phyloP scores from a whole-genome alignment of 2,329 filamentous ascomycete genomes.

The Colletotrichum liriopes region DNA sequence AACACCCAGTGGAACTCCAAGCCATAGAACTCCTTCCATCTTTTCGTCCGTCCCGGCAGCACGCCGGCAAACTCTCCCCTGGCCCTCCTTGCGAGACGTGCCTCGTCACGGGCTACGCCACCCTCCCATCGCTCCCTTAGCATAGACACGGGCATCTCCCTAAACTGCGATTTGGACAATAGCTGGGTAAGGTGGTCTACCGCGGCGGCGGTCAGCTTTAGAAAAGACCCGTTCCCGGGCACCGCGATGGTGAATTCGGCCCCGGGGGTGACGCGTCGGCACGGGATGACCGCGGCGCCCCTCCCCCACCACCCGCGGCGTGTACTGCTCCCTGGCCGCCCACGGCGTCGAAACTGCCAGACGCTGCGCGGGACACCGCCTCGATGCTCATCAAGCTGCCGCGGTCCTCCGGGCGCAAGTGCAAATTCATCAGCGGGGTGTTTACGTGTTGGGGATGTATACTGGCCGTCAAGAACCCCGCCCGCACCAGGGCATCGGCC shows the following conservation, averaged over 20 bases:
- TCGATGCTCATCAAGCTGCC: conserved; percentile 74
- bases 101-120: conserved; percentile 66
- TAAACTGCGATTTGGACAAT: conserved; percentile 71
- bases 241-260: conserved; percentile 71
- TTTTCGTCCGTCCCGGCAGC: conserved; percentile 73
- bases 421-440: conserved; percentile 55
- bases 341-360: conserved; percentile 78
- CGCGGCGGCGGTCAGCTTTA: conserved; percentile 75
- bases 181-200: conserved; percentile 74
- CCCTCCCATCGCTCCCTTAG: conserved; percentile 81
- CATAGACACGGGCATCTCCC: conserved; percentile 74
- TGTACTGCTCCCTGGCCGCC: conserved; percentile 78
- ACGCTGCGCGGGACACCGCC: conserved; percentile 75
- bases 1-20: conserved; percentile 80
- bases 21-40: conserved; percentile 81
- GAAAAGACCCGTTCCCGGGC: conserved; percentile 76
- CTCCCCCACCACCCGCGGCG: conserved; percentile 72
- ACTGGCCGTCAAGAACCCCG: conserved; percentile 76
- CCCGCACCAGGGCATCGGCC: conserved; percentile 72
- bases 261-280: conserved; percentile 45
- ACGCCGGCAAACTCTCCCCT: conserved; percentile 72
- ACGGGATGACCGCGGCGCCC: conserved; percentile 50
- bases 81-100: conserved; percentile 63
- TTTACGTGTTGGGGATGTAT: conserved; percentile 40
- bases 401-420: conserved; percentile 67